Evolutionary conservation across 169 alveolate genomes (phyloP), one percentile per base, ranked within the genome.

Genomic region (Babesia microti): DNA sequence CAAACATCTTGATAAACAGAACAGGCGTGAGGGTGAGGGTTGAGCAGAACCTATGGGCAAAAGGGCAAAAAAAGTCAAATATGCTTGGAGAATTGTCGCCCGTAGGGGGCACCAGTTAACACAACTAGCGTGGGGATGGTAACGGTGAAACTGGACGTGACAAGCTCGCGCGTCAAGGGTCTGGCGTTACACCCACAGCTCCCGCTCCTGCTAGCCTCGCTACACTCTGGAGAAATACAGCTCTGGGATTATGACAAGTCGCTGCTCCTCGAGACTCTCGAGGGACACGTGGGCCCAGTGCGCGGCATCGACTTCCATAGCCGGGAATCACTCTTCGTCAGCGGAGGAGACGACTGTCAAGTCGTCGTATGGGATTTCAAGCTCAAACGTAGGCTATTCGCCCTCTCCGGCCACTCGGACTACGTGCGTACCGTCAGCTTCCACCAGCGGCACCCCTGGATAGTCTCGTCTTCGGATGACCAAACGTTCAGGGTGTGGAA

Each of bases 251-350:
- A 90, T 56, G 66, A 90, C 39, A 82, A 86, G 29, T 78, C 85
- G 4, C 47, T 83, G 9, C 51, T 82, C 23, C 75, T 82, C 17
- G 89, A 82, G 9, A 78, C 69, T 18, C 91, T 83, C 67, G 83
- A 70, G 46, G 95, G 88, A 29, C 98, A 93, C 66, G 97, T 90
- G 40, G 98, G 97, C 2, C 97, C 98, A 6, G 97, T 91, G 5
- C 82, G 97, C 69, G 92, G 96, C 19, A 78, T 91, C 6, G 88
- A 83, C 57, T 93, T 93, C 56, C 98, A 93, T 56, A 51, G 52
- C 1, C 74, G 88, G 42, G 93, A 91, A 51, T 95, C 97, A 27
- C 79, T 93, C 17, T 93, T 93, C 48, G 96, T 87, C 18, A 86
- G 95, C 37, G 97, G 97, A n/a, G 97, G 97, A 26, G 98, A 93